These are phyloP conservation scores for Termitomyces sp. DNA, from an alignment of 768 basidiomycete species.

Conservation along the genomic window DNA sequence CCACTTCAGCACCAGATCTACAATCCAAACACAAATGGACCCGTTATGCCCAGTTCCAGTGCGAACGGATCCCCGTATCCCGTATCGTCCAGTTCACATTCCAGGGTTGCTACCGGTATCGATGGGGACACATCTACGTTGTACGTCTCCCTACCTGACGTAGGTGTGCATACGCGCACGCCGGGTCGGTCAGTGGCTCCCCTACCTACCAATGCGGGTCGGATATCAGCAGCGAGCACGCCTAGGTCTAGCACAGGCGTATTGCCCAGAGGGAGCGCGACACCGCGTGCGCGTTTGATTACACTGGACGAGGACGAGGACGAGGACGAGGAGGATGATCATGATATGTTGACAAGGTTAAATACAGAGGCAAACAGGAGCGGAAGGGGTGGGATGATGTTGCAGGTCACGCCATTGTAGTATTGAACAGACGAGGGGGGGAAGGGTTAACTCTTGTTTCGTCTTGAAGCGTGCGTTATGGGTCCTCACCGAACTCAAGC, in stretches of 20 bases:
- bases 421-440: neutral
- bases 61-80: neutral
- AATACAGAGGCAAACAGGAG: slow-evolving; percentile 7
- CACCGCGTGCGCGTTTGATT: neutral
- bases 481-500: neutral
- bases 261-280: neutral
- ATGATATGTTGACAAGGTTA: slow-evolving; percentile 1
- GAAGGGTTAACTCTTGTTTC: neutral
- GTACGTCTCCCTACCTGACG: neutral
- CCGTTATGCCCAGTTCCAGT: slow-evolving; percentile 1
- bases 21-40: neutral
- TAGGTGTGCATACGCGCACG: neutral
- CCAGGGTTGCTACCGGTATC: neutral
- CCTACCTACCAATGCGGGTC: neutral
- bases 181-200: neutral
- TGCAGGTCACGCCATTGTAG: neutral
- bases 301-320: slow-evolving; percentile 2
- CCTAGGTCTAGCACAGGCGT: slow-evolving; percentile 1
- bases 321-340: slow-evolving; percentile 1
- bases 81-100: neutral
- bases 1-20: slow-evolving; percentile 1
- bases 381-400: neutral
- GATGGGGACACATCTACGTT: neutral
- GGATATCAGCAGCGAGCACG: neutral
- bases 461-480: neutral